phyloP scores from a whole-genome alignment of 257 asterid species.

The Oldenlandia corymbosa region DNA sequence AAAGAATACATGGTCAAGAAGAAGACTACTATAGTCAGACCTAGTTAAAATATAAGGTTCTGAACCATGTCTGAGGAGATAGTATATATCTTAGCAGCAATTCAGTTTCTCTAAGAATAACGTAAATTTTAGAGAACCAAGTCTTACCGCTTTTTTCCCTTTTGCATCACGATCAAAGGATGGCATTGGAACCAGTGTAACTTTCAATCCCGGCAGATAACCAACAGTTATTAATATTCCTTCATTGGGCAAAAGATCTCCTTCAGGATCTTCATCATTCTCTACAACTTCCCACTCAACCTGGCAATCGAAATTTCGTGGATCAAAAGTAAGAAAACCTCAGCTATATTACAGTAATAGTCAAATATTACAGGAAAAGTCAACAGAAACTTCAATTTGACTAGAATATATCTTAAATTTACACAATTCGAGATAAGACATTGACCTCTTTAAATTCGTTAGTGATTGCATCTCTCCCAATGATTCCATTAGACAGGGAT shows the following conservation, averaged over 20 bases:
- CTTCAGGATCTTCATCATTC: constrained; percentile 26
- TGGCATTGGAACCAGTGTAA: constrained; percentile 40
- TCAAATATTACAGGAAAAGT: neutral
- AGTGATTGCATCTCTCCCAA: constrained; percentile 52
- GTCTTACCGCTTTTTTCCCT: neutral
- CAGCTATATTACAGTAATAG: neutral
- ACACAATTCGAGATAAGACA: neutral
- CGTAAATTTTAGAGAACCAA: neutral
- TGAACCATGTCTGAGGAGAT: no score
- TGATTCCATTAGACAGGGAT: constrained; percentile 52
- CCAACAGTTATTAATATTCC: constrained; percentile 69
- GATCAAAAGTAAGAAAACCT: neutral
- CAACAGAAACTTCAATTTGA: no score
- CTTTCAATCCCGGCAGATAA: constrained; percentile 61
- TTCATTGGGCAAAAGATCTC: constrained; percentile 15
- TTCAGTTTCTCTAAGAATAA: neutral
- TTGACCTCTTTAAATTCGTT: constrained; percentile 59
- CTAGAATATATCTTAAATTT: neutral
- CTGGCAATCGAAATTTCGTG: constrained; percentile 28
- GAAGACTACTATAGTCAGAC: neutral
- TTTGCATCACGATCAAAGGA: no score
- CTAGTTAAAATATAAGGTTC: no score
- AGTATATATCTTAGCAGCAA: neutral
- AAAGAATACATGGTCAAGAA: neutral
- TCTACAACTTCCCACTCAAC: constrained; percentile 55